Evolutionary conservation across 352 stramenopile genomes (phyloP).

Genomic region (Peronosclerospora sorghi): DNA sequence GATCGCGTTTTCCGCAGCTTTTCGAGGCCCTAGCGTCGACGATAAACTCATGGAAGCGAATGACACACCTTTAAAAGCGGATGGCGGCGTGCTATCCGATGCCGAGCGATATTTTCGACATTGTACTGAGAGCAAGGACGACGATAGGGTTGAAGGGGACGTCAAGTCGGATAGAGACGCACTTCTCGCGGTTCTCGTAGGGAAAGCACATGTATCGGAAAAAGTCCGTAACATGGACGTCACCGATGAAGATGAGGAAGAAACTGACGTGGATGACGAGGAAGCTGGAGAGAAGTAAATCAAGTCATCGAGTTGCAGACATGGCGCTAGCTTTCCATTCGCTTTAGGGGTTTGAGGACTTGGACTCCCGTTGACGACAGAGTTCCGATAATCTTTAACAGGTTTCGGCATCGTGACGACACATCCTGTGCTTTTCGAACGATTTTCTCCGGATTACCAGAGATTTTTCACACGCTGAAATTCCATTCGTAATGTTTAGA

Average conservation of each 20-base stretch:
- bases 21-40: conserved; percentile 10
- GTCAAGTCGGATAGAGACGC: not conserved
- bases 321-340: conserved; percentile 15
- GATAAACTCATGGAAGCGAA: conserved; percentile 8
- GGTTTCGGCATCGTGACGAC: not conserved
- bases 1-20: conserved; percentile 26
- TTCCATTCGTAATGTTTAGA: not conserved
- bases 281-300: conserved; percentile 15
- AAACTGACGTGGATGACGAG: conserved; percentile 4
- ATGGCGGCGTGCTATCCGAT: conserved; percentile 11
- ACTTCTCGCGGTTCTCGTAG: not conserved
- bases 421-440: conserved; percentile 18
- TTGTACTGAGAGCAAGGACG: conserved; percentile 26
- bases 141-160: conserved; percentile 2
- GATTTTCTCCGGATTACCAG: conserved; percentile 46
- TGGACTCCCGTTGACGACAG: no score
- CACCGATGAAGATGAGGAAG: no score
- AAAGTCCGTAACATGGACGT: conserved; percentile 30
- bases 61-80: conserved; percentile 10
- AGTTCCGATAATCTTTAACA: conserved; percentile 2
- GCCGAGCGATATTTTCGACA: conserved; percentile 32
- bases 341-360: conserved; percentile 23
- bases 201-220: conserved; percentile 19
- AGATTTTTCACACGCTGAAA: conserved; percentile 40
- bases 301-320: conserved; percentile 5